These are phyloP conservation scores for Juncus effusus DNA, from an alignment of 176 grass and related monocot species.

Conservation along the genomic window DNA sequence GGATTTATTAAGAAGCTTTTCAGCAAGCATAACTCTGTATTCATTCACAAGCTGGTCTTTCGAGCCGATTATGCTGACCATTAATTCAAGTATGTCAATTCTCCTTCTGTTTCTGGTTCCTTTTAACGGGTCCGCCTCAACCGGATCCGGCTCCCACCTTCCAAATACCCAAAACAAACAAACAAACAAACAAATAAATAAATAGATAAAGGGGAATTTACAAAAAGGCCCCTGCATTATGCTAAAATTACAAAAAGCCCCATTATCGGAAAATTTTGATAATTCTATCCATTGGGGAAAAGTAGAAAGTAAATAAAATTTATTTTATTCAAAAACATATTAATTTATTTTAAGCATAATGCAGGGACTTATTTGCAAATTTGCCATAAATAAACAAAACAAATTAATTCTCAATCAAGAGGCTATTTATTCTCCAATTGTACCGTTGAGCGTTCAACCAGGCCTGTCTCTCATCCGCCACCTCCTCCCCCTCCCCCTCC, in stretches of 20 bases:
- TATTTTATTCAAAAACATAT: no score
- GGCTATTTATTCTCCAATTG: no score
- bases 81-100: slow-evolving; percentile 92
- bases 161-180: slow-evolving; percentile 24
- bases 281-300: no score
- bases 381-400: no score
- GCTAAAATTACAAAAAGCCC: not conserved
- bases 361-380: no score
- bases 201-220: not conserved
- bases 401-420: no score
- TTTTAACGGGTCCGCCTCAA: slow-evolving; percentile 84
- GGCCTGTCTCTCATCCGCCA: slow-evolving; percentile 92
- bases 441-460: slow-evolving; percentile 56
- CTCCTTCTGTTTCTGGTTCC: slow-evolving; percentile 90
- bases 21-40: slow-evolving; percentile 95
- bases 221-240: no score
- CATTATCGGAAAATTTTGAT: no score
- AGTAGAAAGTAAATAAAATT: no score
- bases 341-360: no score
- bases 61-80: slow-evolving; percentile 94
- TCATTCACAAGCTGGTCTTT: slow-evolving; percentile 96
- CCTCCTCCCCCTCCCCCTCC: slow-evolving; percentile 61
- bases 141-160: slow-evolving; percentile 94
- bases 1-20: slow-evolving; percentile 90
- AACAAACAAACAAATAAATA: not conserved